phyloP scores from a whole-genome alignment of 768 basidiomycete species.

The Podaxis carcinomalis region DNA sequence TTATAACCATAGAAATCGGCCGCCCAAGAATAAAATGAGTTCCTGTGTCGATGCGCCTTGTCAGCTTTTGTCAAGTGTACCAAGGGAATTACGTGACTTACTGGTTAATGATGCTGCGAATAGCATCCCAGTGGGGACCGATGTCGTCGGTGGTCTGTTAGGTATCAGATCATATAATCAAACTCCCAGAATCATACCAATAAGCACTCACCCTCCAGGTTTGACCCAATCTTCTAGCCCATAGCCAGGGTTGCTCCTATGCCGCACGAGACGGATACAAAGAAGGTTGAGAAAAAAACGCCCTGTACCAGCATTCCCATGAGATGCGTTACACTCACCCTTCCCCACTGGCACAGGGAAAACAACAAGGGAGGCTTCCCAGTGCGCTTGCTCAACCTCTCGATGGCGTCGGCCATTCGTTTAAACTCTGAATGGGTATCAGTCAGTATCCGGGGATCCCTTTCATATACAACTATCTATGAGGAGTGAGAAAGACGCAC shows the following conservation, averaged over 20 bases:
- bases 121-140: slow-evolving; percentile 46
- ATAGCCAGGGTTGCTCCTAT: slow-evolving; percentile 59
- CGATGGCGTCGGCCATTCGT: slow-evolving; percentile 58
- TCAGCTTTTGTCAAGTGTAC: neutral
- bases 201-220: slow-evolving; percentile 53
- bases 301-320: neutral
- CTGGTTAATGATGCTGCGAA: slow-evolving; percentile 53
- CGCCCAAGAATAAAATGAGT: slow-evolving; percentile 59
- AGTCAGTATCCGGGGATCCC: neutral
- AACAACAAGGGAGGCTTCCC: slow-evolving; percentile 53
- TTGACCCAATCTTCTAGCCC: slow-evolving; percentile 57
- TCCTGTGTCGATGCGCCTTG: slow-evolving; percentile 30
- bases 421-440: slow-evolving; percentile 41
- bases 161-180: neutral
- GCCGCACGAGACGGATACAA: neutral
- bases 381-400: slow-evolving; percentile 38
- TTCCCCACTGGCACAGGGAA: slow-evolving; percentile 67
- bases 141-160: slow-evolving; percentile 49
- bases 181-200: neutral
- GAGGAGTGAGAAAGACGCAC: slow-evolving; percentile 26
- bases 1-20: slow-evolving; percentile 67
- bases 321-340: slow-evolving; percentile 31
- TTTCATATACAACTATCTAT: neutral
- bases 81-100: slow-evolving; percentile 18
- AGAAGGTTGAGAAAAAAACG: neutral